These are phyloP conservation scores for Trematosphaeria pertusa DNA, from an alignment of 2,329 filamentous ascomycete genomes.

Conservation along the genomic window DNA sequence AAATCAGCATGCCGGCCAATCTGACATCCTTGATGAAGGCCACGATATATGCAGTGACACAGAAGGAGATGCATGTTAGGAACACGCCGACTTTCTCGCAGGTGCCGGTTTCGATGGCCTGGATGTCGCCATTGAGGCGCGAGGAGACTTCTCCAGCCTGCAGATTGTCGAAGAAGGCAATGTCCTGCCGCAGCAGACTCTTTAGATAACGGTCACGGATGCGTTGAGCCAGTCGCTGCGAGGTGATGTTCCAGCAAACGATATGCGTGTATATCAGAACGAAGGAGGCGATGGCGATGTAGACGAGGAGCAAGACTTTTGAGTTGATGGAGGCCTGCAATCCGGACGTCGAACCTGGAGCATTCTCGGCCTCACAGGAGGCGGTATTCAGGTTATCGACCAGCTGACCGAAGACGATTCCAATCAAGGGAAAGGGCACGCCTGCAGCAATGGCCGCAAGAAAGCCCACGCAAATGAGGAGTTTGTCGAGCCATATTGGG, in stretches of 20 bases:
- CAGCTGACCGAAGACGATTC: constrained; percentile 69
- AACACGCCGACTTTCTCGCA: constrained; percentile 74
- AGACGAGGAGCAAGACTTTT: constrained; percentile 68
- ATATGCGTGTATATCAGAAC: constrained; percentile 69
- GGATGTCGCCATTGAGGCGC: constrained; percentile 70
- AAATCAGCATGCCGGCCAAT: constrained; percentile 70
- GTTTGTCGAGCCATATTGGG: constrained; percentile 45
- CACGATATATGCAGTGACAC: constrained; percentile 70
- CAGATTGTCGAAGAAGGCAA: constrained; percentile 68
- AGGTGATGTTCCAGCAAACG: constrained; percentile 69
- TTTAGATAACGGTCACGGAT: constrained; percentile 67
- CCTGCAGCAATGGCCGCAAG: constrained; percentile 64
- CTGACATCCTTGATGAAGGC: constrained; percentile 70
- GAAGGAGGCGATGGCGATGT: constrained; percentile 69
- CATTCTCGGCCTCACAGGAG: constrained; percentile 54
- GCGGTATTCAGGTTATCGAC: constrained; percentile 67
- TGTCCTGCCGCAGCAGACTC: constrained; percentile 66
- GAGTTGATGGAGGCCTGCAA: constrained; percentile 57
- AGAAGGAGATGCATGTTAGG: constrained; percentile 68
- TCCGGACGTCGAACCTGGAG: constrained; percentile 18
- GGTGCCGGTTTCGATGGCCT: constrained; percentile 71
- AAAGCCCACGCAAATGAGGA: constrained; percentile 47
- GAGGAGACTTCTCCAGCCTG: constrained; percentile 69
- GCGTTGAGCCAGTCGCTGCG: constrained; percentile 68
- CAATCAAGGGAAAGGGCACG: constrained; percentile 68